Conservation (phyloP, 192 early-diverging fungal species). For the Rhizoclosmatium globosum region DNA sequence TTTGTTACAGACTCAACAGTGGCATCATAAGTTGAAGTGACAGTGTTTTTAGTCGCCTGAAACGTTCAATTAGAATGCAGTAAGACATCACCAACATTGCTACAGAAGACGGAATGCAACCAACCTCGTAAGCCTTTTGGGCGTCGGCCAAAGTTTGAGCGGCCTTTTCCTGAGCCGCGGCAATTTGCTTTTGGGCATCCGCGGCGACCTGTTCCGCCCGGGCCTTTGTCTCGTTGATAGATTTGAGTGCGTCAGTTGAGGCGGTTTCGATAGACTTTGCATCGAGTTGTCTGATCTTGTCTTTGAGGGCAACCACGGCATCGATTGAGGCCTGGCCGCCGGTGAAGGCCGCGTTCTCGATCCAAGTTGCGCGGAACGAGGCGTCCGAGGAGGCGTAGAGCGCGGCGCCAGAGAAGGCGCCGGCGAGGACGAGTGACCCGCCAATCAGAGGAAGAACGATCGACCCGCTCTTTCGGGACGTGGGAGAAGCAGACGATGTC, state of each 20-base stretch:
- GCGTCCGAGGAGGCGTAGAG: slow-evolving; percentile 13
- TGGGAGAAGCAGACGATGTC: too few species aligned
- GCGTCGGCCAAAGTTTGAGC: background rate
- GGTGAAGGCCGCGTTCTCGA: slow-evolving; percentile 26
- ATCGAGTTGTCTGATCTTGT: too few species aligned
- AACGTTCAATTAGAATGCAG: background rate
- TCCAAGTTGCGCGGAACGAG: slow-evolving; percentile 3
- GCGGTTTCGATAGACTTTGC: slow-evolving; percentile 4
- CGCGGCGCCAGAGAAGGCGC: background rate
- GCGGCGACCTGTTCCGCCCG: background rate
- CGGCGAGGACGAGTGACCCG: background rate
- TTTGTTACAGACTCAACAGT: slow-evolving; percentile 1
- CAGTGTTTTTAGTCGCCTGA: background rate
- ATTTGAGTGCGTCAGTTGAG: background rate
- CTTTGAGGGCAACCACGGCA: background rate
- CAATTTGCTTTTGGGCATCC: background rate
- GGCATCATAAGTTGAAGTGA: slow-evolving; percentile 15
- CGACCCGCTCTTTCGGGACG: too few species aligned
- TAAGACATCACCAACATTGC: background rate
- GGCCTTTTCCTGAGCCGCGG: slow-evolving; percentile 3
- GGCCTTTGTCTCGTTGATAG: background rate
- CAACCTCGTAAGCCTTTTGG: background rate
- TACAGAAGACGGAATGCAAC: background rate
- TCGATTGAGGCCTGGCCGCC: slow-evolving; percentile 34
- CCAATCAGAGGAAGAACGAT: background rate